Conservation (phyloP, 768 basidiomycete species). For the Daedaleopsis nitida region DNA sequence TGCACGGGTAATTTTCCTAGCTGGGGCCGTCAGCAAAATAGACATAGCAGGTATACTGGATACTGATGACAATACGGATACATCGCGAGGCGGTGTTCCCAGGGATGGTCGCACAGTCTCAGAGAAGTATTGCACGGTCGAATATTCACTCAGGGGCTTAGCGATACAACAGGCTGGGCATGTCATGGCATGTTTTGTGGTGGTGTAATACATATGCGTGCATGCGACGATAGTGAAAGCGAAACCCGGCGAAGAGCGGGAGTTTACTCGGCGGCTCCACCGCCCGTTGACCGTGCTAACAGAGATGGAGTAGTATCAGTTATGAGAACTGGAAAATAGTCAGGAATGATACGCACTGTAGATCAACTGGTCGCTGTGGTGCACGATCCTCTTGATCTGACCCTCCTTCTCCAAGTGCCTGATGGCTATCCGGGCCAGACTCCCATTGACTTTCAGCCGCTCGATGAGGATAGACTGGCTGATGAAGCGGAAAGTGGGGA, state of each 20-base stretch:
- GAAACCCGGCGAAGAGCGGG: slow-evolving; percentile 13
- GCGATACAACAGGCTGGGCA: slow-evolving; percentile 17
- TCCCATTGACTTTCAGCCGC: slow-evolving; percentile 95
- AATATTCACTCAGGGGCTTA: slow-evolving; percentile 6
- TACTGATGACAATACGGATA: not conserved
- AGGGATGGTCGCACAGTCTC: not conserved
- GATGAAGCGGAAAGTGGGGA: slow-evolving; percentile 99
- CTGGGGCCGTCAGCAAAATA: not conserved
- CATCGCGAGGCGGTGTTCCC: not conserved
- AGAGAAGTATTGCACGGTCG: not conserved
- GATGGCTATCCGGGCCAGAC: slow-evolving; percentile 89
- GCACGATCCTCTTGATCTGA: slow-evolving; percentile 93
- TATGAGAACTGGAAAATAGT: slow-evolving; percentile 3
- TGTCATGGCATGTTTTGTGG: slow-evolving; percentile 34
- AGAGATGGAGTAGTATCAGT: not conserved
- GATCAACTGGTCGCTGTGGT: slow-evolving; percentile 91
- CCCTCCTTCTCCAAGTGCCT: slow-evolving; percentile 92
- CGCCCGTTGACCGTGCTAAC: slow-evolving; percentile 47
- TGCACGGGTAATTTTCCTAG: not conserved
- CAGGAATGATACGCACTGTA: slow-evolving; percentile 72
- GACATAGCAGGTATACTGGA: not conserved
- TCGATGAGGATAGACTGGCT: slow-evolving; percentile 98
- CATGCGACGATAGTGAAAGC: slow-evolving; percentile 26
- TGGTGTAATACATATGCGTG: slow-evolving; percentile 40
- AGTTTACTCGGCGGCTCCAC: slow-evolving; percentile 34